phyloP scores from a whole-genome alignment of 208 protist genomes.

The Leishmania guyanensis region DNA sequence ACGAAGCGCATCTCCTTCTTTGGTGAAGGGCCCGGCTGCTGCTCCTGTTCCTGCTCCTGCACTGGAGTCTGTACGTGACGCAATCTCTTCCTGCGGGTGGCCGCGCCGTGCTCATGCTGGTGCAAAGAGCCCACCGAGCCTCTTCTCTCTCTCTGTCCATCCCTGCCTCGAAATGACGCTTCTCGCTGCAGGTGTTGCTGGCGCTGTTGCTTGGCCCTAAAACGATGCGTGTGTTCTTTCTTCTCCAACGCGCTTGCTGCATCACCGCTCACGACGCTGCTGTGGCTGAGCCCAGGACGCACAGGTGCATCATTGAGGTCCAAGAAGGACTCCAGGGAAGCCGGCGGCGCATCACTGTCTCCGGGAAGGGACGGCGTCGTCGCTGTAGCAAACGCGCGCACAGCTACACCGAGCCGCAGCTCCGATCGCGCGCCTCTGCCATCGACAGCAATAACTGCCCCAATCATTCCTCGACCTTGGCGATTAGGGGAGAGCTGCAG shows the following conservation, averaged over 20 bases:
- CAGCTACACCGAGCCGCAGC: not conserved
- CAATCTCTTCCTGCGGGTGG: not conserved
- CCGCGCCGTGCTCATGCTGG: not conserved
- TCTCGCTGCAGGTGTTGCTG: not conserved
- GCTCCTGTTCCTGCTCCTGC: not conserved
- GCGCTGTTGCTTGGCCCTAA: not conserved
- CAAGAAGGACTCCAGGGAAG: conserved; percentile 1
- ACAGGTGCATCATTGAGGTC: not conserved
- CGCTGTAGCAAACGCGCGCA: not conserved
- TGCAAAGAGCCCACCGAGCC: not conserved
- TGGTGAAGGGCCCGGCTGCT: not conserved
- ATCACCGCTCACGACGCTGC: not conserved
- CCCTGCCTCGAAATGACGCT: not conserved
- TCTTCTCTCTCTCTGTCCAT: not conserved
- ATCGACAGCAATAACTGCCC: not conserved
- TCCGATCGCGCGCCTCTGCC: not conserved
- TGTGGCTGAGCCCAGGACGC: not conserved
- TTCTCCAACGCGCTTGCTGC: not conserved
- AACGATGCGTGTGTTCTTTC: not conserved
- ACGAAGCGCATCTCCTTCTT: not conserved
- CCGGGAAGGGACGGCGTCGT: not conserved
- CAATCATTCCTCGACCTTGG: not conserved
- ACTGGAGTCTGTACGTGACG: no score
- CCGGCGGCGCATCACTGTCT: not conserved
- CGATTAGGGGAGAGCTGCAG: not conserved